phyloP scores from a whole-genome alignment of 192 early-diverging fungal species.

The Gryganskiella cystojenkinii region DNA sequence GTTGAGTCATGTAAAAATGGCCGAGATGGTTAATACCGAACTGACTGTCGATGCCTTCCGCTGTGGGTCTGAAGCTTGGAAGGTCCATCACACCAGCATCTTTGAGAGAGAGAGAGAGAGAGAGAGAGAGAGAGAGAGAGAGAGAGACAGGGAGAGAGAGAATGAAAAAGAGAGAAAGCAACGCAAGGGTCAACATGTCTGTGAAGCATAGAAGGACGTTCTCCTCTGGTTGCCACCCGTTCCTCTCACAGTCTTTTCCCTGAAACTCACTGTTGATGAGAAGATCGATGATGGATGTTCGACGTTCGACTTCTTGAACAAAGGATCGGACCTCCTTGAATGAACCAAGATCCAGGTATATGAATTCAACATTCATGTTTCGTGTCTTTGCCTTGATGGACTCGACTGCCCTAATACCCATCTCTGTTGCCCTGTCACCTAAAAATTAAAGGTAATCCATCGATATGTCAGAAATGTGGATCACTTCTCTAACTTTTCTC shows the following conservation, averaged over 20 bases:
- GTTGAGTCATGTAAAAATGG: conserved; percentile 27
- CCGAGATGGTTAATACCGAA: conserved; percentile 49
- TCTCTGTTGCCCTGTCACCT: conserved; percentile 45
- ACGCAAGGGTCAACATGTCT: neutral
- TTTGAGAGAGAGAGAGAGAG: neutral
- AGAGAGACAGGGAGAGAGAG: neutral
- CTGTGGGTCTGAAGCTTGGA: conserved; percentile 37
- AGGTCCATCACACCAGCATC: conserved; percentile 50
- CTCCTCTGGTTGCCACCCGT: too few relatives aligned
- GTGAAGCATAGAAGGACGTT: too few relatives aligned
- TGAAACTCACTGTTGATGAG: conserved; percentile 38
- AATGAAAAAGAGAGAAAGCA: neutral
- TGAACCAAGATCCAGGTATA: conserved; percentile 42
- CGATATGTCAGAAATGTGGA: neutral
- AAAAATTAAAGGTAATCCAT: neutral
- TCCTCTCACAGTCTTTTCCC: too few relatives aligned
- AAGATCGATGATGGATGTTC: conserved; percentile 21
- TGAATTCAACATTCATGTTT: conserved; percentile 41
- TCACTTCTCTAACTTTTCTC: neutral
- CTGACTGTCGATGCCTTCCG: conserved; percentile 45
- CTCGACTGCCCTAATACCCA: conserved; percentile 40
- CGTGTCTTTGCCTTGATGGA: conserved; percentile 37
- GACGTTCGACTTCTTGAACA: conserved; percentile 4
- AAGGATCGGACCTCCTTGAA: conserved; percentile 31
- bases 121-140: neutral